Conservation (phyloP, 495 filamentous ascomycete genomes). For the Cercophora newfieldiana region DNA sequence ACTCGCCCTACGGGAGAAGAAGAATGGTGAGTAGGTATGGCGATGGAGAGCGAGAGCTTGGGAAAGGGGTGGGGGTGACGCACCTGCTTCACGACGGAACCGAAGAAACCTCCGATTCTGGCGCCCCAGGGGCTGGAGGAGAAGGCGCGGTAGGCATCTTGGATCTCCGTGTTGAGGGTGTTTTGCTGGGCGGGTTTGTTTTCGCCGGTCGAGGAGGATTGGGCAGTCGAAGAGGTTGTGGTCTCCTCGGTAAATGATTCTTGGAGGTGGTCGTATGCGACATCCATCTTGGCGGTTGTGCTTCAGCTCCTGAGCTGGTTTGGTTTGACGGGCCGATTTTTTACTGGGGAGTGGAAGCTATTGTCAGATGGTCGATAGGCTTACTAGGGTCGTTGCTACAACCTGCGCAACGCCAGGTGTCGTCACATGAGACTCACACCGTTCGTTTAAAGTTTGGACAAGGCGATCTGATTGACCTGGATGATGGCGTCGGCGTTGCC, state of each 20-base stretch:
- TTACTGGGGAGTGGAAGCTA: neutral
- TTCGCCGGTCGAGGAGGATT: constrained; percentile 42
- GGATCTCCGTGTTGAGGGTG: constrained; percentile 81
- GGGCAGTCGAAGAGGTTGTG: neutral
- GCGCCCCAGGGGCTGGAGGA: constrained; percentile 89
- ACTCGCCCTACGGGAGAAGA: constrained; percentile 70
- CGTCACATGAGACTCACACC: constrained; percentile 20
- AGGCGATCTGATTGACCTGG: neutral
- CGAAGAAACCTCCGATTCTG: constrained; percentile 82
- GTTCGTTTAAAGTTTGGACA: constrained; percentile 12
- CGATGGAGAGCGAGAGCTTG: constrained; percentile 1
- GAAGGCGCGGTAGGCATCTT: constrained; percentile 93
- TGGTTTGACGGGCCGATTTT: neutral
- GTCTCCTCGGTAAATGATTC: constrained; percentile 65
- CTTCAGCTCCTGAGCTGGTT: neutral
- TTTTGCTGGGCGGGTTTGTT: constrained; percentile 49
- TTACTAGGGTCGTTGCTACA: neutral
- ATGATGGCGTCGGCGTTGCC: constrained; percentile 6
- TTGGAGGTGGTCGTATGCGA: constrained; percentile 96
- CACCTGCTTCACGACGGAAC: constrained; percentile 86
- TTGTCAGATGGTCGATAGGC: neutral
- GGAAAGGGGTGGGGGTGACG: constrained; percentile 16
- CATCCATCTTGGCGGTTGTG: constrained; percentile 61
- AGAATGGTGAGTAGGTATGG: neutral
- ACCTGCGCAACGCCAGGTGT: neutral